Evolutionary conservation across 2,329 filamentous ascomycete species (phyloP), one percentile per base, ranked within the genome.

Genomic region (Penicillium sp.): DNA sequence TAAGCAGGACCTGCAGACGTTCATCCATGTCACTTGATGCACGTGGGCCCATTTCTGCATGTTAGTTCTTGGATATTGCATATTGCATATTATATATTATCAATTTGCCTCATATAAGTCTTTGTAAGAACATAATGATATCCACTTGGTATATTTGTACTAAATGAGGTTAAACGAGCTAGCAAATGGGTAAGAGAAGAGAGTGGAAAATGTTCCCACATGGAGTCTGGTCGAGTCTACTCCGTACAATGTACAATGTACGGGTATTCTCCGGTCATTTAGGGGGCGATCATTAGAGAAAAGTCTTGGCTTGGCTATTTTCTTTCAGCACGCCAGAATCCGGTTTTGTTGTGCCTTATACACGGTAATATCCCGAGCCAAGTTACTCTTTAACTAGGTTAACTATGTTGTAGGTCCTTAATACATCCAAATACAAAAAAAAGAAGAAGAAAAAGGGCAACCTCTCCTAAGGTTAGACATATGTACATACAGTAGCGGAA

Each of bases 1-100:
- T 21, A 44, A 44, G 29, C 12, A 49, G 44, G 53, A 39, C 47
- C 53, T 56, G 54, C 33, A 56, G 54, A 42, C 31, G 35, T 53
- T 53, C 48, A 23, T 33, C 33, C 31, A 19, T 57, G 49, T 48
- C 49, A 57, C 49, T 57, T 27, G 25, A 35, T 47, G 49, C 55
- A 57, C 55, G 55, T 57, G 55, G 55, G 49, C 42, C 55, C 55
- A 57, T 56, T 44, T 25, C 47, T 51, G 39, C 47, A 49, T 21
- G 48, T 45, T 55, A 21, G 6, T 35, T 41, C 17, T 33, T 48
- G 3, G 15, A 43, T 27, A 19, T 44, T 29, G 42, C 6, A 44
- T 44, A n/a, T 43, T 25, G 7, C 5, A 43, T 12, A 33, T 41
- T 42, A 12, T 12, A 31, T 31, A 31, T 33, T 33, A 15, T 33